phyloP scores from a whole-genome alignment of 2,329 filamentous ascomycete genomes.

The Cercospora sp. region DNA sequence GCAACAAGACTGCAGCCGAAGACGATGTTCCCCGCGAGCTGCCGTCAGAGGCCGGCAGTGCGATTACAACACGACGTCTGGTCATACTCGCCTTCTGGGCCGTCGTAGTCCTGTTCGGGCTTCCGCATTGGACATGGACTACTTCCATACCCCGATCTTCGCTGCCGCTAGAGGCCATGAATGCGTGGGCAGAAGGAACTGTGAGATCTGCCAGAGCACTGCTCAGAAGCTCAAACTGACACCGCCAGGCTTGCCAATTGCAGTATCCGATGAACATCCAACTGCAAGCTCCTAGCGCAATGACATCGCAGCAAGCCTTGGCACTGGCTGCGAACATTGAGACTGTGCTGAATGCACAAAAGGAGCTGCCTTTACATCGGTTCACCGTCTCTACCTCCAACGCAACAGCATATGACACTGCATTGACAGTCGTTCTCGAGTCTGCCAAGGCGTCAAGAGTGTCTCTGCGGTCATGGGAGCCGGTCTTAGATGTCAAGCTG shows the following conservation, averaged over 20 bases:
- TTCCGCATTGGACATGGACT: conserved; percentile 95
- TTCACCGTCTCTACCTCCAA: conserved; percentile 57
- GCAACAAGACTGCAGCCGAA: neutral
- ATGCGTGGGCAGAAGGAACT: conserved; percentile 86
- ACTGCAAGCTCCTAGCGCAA: conserved; percentile 66
- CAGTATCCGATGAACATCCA: conserved; percentile 84
- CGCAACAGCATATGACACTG: conserved; percentile 46
- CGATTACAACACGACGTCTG: conserved; percentile 66
- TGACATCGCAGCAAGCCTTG: conserved; percentile 36
- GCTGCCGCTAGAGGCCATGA: conserved; percentile 82
- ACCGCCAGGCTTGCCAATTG: conserved; percentile 72
- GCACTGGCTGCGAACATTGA: conserved; percentile 79
- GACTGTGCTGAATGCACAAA: conserved; percentile 79
- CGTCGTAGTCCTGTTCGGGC: conserved; percentile 75
- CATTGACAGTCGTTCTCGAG: conserved; percentile 61
- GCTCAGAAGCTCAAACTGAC: neutral
- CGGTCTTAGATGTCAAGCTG: conserved; percentile 76
- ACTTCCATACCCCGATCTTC: conserved; percentile 87
- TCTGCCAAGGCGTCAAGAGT: neutral
- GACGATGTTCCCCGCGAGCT: neutral
- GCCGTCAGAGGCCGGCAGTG: conserved; percentile 63
- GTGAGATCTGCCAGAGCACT: conserved; percentile 51
- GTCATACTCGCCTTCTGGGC: conserved; percentile 90
- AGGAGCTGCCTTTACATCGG: conserved; percentile 82
- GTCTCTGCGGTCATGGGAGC: conserved; percentile 63